A percentile compares a stretch with the other conserved stretches of the same genome.
Conservation (phyloP, 371 early-diverging fungal genomes). For the Lichtheimia ornata region DNA sequence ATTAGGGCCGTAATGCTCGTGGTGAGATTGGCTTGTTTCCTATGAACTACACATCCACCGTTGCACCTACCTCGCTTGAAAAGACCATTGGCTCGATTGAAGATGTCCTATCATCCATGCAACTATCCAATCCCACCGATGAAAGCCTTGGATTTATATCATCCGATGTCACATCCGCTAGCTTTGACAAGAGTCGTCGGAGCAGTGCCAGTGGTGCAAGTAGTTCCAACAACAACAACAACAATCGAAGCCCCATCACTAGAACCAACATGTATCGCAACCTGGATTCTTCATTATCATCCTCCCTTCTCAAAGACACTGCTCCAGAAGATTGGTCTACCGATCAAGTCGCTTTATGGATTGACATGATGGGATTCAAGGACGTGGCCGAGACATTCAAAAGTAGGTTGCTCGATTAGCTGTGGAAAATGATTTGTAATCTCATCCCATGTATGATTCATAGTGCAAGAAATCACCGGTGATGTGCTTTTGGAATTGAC, state of each 20-base stretch:
- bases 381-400: slow-evolving; percentile 54
- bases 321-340: slow-evolving; percentile 48
- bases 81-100: slow-evolving; percentile 37
- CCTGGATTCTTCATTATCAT: slow-evolving; percentile 12
- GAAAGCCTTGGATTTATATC: neutral
- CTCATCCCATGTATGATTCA: neutral
- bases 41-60: slow-evolving; percentile 55
- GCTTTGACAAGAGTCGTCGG: too few relatives aligned
- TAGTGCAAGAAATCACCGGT: slow-evolving; percentile 75
- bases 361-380: slow-evolving; percentile 56
- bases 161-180: slow-evolving; percentile 1
- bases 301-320: slow-evolving; percentile 10
- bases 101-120: slow-evolving; percentile 30
- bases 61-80: slow-evolving; percentile 24
- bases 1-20: slow-evolving; percentile 65
- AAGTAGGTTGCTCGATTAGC: slow-evolving; percentile 45
- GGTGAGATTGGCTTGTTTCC: slow-evolving; percentile 79
- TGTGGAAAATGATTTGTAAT: neutral
- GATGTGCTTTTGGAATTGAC: slow-evolving; percentile 67
- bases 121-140: neutral
- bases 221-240: slow-evolving; percentile 19
- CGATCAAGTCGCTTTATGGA: slow-evolving; percentile 48
- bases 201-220: neutral
- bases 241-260: neutral
- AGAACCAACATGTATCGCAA: slow-evolving; percentile 14